Evolutionary conservation across 257 asterid species (phyloP).

Genomic region (Salvia miltiorrhiza): DNA sequence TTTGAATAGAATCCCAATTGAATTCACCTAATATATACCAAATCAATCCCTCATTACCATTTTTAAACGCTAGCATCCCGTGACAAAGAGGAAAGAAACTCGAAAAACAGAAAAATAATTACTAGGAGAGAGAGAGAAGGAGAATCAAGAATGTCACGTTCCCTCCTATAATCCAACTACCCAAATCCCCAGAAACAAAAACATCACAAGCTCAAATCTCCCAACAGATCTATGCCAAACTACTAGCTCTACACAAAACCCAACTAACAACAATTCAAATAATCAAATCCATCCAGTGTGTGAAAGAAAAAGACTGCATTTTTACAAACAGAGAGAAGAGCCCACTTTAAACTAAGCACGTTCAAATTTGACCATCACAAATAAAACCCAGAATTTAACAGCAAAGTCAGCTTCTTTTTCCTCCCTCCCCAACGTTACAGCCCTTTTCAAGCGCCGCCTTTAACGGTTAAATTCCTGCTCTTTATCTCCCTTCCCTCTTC

Average conservation of each 20-base stretch:
- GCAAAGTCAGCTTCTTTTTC: neutral
- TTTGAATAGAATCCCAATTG: slow-evolving; percentile 18
- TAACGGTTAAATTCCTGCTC: slow-evolving; percentile 27
- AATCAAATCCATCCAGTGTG: no score
- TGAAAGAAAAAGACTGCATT: slow-evolving; percentile 9
- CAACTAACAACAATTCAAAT: slow-evolving; percentile 17
- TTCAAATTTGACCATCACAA: neutral
- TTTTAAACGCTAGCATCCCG: slow-evolving; percentile 2
- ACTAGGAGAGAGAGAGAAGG: slow-evolving; percentile 26
- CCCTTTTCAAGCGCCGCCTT: slow-evolving; percentile 36
- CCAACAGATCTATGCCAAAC: slow-evolving; percentile 32
- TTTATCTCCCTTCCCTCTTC: neutral
- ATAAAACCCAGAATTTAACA: slow-evolving; percentile 14
- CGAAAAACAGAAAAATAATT: neutral
- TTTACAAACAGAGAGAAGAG: slow-evolving; percentile 2
- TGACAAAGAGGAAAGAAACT: neutral
- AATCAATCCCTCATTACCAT: slow-evolving; percentile 15
- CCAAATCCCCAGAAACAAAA: slow-evolving; percentile 24
- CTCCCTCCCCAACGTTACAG: neutral
- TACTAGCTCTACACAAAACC: slow-evolving; percentile 13
- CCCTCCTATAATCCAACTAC: slow-evolving; percentile 24
- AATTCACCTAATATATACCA: slow-evolving; percentile 24
- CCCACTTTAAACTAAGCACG: slow-evolving; percentile 6
- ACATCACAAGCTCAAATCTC: slow-evolving; percentile 7
- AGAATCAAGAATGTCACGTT: slow-evolving; percentile 15